Conservation (phyloP, 73 alveolate genomes). For the Paramecium pentaurelia region DNA sequence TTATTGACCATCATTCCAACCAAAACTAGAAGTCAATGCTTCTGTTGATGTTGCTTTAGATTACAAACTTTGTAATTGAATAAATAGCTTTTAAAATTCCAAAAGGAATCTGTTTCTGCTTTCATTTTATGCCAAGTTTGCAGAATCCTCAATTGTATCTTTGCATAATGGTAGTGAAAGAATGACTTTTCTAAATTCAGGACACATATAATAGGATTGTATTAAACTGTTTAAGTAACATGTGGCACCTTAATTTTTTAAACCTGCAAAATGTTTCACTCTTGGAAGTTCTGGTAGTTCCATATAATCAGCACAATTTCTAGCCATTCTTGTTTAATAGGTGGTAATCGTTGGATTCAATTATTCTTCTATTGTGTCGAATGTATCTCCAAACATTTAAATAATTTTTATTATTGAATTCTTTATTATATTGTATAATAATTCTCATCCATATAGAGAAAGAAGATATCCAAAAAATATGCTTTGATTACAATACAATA, state of each 20-base stretch:
- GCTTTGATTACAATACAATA: no score
- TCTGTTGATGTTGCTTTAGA: constrained; percentile 81
- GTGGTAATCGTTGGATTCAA: neutral
- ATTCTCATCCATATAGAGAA: neutral
- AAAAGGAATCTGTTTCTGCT: constrained; percentile 80
- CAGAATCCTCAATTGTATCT: constrained; percentile 62
- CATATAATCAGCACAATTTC: constrained; percentile 66
- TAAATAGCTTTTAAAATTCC: constrained; percentile 89
- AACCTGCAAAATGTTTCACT: constrained; percentile 90
- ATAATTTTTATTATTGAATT: neutral
- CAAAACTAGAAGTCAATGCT: constrained; percentile 90
- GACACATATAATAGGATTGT: constrained; percentile 95
- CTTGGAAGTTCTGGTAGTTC: constrained; percentile 83
- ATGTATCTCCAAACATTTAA: constrained; percentile 26
- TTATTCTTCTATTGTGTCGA: neutral
- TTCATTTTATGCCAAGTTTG: constrained; percentile 70
- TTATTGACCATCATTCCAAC: constrained; percentile 86
- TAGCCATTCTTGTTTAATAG: constrained; percentile 10
- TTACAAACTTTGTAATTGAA: constrained; percentile 72
- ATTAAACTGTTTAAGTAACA: constrained; percentile 96
- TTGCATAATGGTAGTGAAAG: constrained; percentile 85
- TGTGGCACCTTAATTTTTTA: constrained; percentile 95
- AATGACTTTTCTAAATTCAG: constrained; percentile 90
- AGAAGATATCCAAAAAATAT: no score
- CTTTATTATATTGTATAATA: neutral